phyloP scores from a whole-genome alignment of 805 yeast species.

The Hanseniaspora singularis region DNA sequence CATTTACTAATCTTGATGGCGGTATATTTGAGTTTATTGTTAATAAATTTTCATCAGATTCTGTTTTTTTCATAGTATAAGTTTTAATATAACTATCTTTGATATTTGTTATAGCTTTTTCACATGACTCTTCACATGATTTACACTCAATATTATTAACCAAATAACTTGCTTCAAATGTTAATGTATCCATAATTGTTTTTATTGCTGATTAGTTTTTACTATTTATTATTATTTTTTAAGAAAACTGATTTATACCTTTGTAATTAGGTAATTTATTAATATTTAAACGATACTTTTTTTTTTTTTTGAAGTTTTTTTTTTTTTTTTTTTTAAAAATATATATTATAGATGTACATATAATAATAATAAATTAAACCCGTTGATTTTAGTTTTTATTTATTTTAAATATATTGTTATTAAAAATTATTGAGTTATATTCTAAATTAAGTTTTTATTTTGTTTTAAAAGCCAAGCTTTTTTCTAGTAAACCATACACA shows the following conservation, averaged over 20 bases:
- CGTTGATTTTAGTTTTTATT: too few relatives aligned
- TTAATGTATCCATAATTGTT: background rate
- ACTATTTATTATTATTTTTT: too few relatives aligned
- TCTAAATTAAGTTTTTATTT: too few relatives aligned
- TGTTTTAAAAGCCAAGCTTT: conserved; percentile 32
- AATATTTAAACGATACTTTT: background rate
- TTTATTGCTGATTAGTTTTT: too few relatives aligned
- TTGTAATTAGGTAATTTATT: background rate
- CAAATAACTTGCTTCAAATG: conserved; percentile 50
- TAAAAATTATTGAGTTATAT: background rate
- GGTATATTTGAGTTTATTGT: conserved; percentile 12
- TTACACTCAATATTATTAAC: conserved; percentile 79
- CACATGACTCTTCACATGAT: conserved; percentile 52
- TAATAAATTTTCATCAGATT: conserved; percentile 42
- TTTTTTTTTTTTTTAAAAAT: too few relatives aligned
- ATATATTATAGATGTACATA: too few relatives aligned
- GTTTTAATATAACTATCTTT: conserved; percentile 36
- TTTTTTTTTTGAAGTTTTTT: conserved; percentile 1
- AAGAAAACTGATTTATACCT: too few relatives aligned
- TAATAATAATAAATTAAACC: too few relatives aligned
- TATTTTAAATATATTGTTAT: background rate
- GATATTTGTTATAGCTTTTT: conserved; percentile 35
- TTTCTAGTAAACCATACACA: conserved; percentile 41
- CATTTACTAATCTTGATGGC: conserved; percentile 36
- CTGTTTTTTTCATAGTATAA: conserved; percentile 31